These are phyloP conservation scores for Butyriboletus loyo DNA, from an alignment of 768 basidiomycete species.

Conservation along the genomic window DNA sequence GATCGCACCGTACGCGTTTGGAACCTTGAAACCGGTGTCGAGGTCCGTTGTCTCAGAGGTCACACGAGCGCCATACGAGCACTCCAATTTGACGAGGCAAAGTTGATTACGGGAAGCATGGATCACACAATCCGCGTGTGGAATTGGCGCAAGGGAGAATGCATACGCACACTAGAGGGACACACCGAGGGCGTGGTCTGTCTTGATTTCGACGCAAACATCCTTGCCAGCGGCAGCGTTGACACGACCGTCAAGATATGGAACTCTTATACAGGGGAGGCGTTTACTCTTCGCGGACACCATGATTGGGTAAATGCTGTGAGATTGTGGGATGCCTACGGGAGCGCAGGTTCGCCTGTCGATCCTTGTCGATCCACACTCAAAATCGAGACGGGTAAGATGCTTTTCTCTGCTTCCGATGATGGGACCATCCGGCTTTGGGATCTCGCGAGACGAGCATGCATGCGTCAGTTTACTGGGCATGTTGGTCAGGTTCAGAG, in stretches of 20 bases:
- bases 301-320: slow-evolving; percentile 96
- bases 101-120: slow-evolving; percentile 96
- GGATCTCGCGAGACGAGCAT: slow-evolving; percentile 81
- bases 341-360: slow-evolving; percentile 3
- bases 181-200: slow-evolving; percentile 91
- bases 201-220: slow-evolving; percentile 86
- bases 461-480: slow-evolving; percentile 79
- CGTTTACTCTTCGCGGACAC: slow-evolving; percentile 91
- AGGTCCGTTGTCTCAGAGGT: slow-evolving; percentile 80
- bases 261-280: slow-evolving; percentile 89
- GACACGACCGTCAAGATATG: slow-evolving; percentile 95
- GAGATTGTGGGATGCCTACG: slow-evolving; percentile 74
- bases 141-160: slow-evolving; percentile 91
- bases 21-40: slow-evolving; percentile 91
- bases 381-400: slow-evolving; percentile 78
- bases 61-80: slow-evolving; percentile 91
- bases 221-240: slow-evolving; percentile 89
- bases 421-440: slow-evolving; percentile 92
- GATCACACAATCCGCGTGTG: slow-evolving; percentile 93
- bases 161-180: slow-evolving; percentile 83
- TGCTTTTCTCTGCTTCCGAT: slow-evolving; percentile 96
- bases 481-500: slow-evolving; percentile 96
- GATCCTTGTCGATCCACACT: slow-evolving; percentile 35
- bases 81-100: slow-evolving; percentile 92
- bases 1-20: slow-evolving; percentile 93